Conservation (phyloP, 352 stramenopile genomes). For the Phytopythium chamaehyphon region DNA sequence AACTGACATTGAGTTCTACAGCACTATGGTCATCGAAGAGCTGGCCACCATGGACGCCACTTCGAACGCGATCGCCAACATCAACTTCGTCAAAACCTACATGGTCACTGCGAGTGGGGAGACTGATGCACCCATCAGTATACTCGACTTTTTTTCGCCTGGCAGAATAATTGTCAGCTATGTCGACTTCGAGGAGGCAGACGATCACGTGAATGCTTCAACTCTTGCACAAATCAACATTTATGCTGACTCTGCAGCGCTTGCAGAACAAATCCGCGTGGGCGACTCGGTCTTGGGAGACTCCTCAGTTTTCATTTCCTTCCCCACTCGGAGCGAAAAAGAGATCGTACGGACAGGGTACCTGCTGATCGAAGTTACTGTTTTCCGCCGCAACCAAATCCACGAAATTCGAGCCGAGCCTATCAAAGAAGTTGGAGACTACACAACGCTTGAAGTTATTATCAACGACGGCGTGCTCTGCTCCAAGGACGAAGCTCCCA, state of each 20-base stretch:
- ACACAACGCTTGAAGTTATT: neutral
- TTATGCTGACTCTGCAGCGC: neutral
- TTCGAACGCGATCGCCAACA: neutral
- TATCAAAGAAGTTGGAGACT: too few relatives aligned
- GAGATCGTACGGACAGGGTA: neutral
- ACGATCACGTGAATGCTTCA: neutral
- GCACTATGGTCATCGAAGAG: neutral
- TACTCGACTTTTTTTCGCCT: neutral
- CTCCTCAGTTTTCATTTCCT: neutral
- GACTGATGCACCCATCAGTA: neutral
- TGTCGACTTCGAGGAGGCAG: neutral
- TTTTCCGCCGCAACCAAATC: neutral
- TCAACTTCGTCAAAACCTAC: neutral
- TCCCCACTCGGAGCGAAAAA: too few relatives aligned
- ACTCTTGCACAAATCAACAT: neutral
- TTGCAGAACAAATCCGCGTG: neutral
- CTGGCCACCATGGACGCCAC: neutral
- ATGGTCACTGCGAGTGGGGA: neutral
- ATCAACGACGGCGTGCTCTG: neutral
- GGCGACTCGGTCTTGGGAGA: too few relatives aligned
- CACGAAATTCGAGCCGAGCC: neutral
- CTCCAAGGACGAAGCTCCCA: neutral
- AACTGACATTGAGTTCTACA: neutral
- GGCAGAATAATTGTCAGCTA: neutral
- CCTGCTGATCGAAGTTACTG: neutral